Evolutionary conservation across 345 rosid species (phyloP).

Genomic region (Combretum micranthum): DNA sequence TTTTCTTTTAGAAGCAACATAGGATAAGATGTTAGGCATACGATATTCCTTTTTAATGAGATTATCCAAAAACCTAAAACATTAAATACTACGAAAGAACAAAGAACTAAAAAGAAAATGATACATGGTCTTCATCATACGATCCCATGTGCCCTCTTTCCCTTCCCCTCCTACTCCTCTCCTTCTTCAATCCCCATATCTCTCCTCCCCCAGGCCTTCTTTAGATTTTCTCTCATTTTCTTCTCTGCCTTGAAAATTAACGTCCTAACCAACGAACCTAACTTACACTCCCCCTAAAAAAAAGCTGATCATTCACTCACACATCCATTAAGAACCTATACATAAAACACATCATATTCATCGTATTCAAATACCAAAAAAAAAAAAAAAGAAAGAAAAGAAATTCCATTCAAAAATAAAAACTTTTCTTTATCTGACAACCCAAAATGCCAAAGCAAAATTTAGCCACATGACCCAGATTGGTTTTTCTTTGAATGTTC

Average conservation of each 20-base stretch:
- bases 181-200: slow-evolving; percentile 14
- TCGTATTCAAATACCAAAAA: neutral
- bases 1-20: too few relatives aligned
- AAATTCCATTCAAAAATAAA: neutral
- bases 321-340: neutral
- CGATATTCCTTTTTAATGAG: too few relatives aligned
- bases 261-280: too few relatives aligned
- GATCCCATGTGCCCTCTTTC: slow-evolving; percentile 14
- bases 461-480: neutral
- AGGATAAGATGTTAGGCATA: too few relatives aligned
- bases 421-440: neutral
- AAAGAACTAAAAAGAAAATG: neutral
- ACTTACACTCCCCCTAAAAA: neutral
- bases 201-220: slow-evolving; percentile 1
- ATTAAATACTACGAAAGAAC: neutral
- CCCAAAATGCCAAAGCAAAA: slow-evolving; percentile 1
- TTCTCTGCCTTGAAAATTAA: neutral
- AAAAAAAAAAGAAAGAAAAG: slow-evolving; percentile 6
- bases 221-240: neutral
- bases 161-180: too few relatives aligned
- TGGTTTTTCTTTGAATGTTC: slow-evolving; percentile 15
- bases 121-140: slow-evolving; percentile 12
- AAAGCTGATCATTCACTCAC: slow-evolving; percentile 14
- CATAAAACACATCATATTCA: slow-evolving; percentile 1
- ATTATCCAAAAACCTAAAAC: too few relatives aligned